These are phyloP conservation scores for Calonectria hongkongensis DNA, from an alignment of 2,329 filamentous ascomycete genomes.

Conservation along the genomic window DNA sequence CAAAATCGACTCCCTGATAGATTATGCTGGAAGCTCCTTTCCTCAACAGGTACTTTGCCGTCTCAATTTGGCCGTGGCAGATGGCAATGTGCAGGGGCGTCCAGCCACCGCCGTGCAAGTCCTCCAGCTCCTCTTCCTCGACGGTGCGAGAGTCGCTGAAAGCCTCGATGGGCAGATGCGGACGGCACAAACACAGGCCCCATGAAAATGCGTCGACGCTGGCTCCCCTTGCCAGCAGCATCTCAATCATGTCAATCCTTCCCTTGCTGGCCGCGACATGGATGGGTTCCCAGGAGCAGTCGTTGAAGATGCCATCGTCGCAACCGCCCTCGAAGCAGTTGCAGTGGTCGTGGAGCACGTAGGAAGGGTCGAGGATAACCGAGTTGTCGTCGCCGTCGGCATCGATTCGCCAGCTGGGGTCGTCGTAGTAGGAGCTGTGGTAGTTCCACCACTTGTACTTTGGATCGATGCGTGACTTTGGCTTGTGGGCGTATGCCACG, in stretches of 20 bases:
- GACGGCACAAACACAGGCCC: constrained; percentile 54
- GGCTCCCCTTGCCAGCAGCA: constrained; percentile 51
- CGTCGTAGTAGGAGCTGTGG: constrained; percentile 54
- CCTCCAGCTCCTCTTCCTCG: constrained; percentile 54
- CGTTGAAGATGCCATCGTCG: constrained; percentile 55
- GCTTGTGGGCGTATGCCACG: constrained; percentile 52
- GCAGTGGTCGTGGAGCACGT: constrained; percentile 51
- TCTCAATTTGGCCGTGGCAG: constrained; percentile 51
- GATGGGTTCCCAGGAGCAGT: constrained; percentile 54
- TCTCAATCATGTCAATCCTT: constrained; percentile 53
- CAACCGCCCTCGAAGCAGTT: constrained; percentile 54
- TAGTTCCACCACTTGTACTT: constrained; percentile 55
- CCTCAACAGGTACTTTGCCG: constrained; percentile 50
- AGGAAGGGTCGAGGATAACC: constrained; percentile 52
- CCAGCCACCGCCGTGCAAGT: constrained; percentile 54
- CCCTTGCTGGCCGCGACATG: constrained; percentile 55
- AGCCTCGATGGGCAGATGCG: constrained; percentile 53
- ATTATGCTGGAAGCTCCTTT: constrained; percentile 51
- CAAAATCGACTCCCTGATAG: constrained; percentile 53
- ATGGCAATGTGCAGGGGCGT: constrained; percentile 55
- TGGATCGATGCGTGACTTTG: constrained; percentile 51
- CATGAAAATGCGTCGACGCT: constrained; percentile 52
- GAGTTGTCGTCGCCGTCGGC: constrained; percentile 52
- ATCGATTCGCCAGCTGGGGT: constrained; percentile 52
- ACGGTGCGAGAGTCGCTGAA: constrained; percentile 52